Evolutionary conservation across 2,329 filamentous ascomycete genomes (phyloP).

Genomic region (Emergomyces orientalis): DNA sequence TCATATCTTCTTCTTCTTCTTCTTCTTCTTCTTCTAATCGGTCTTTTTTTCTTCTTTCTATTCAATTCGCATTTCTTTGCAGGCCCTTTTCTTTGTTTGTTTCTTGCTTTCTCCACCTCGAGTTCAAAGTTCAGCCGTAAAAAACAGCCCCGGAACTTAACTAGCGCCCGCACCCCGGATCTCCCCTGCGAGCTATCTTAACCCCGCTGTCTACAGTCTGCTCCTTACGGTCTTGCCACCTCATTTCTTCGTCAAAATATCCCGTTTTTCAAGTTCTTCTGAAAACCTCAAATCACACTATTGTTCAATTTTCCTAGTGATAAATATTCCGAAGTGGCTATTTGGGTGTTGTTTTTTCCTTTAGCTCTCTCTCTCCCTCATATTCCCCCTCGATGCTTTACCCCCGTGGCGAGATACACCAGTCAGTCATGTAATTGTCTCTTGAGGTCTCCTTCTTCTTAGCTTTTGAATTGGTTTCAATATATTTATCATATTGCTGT

Average conservation of each 20-base stretch:
- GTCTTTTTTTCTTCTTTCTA: background rate
- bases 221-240: background rate
- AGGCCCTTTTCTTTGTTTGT: background rate
- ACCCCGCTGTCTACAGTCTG: background rate
- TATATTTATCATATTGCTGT: background rate
- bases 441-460: background rate
- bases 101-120: background rate
- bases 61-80: background rate
- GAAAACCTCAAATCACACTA: too few relatives aligned
- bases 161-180: background rate
- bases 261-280: too few relatives aligned
- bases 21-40: slow-evolving; percentile 5
- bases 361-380: too few relatives aligned
- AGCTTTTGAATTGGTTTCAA: background rate
- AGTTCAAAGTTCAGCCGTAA: background rate
- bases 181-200: background rate
- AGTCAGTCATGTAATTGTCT: background rate
- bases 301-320: too few relatives aligned
- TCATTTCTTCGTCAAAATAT: background rate
- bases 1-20: slow-evolving; percentile 4
- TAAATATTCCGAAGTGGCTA: too few relatives aligned
- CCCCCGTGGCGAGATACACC: background rate
- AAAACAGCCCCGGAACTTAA: background rate
- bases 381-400: background rate
- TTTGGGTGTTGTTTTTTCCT: too few relatives aligned